These are phyloP conservation scores for Globisporangium heterothallicum DNA, from an alignment of 352 stramenopile genomes.

Conservation along the genomic window DNA sequence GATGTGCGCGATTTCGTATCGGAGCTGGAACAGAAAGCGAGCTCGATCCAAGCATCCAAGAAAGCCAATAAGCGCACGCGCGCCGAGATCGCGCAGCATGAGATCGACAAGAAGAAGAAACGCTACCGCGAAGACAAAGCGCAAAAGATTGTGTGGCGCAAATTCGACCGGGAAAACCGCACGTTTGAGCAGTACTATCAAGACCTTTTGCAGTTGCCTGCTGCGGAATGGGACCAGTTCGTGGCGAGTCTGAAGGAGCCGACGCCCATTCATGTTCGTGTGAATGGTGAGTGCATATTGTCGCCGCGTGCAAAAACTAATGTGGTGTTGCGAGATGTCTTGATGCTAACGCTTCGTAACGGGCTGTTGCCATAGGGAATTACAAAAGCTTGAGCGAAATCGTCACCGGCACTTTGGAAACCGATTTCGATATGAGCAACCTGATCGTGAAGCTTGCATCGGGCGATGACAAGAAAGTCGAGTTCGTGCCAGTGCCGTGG, in stretches of 20 bases:
- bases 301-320: background rate
- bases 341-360: too few relatives aligned
- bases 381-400: slow-evolving; percentile 78
- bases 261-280: slow-evolving; percentile 80
- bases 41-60: slow-evolving; percentile 17
- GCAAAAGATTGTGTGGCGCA: slow-evolving; percentile 85
- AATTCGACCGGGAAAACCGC: slow-evolving; percentile 79
- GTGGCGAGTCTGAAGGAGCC: slow-evolving; percentile 67
- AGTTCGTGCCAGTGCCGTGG: slow-evolving; percentile 66
- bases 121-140: slow-evolving; percentile 57
- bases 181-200: slow-evolving; percentile 85
- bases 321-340: too few relatives aligned
- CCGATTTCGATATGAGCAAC: slow-evolving; percentile 60
- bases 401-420: slow-evolving; percentile 61
- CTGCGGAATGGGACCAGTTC: slow-evolving; percentile 79
- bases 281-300: slow-evolving; percentile 50
- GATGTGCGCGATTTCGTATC: slow-evolving; percentile 58
- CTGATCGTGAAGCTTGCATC: slow-evolving; percentile 52
- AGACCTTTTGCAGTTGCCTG: slow-evolving; percentile 52
- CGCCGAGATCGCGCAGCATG: slow-evolving; percentile 51
- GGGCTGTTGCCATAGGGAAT: slow-evolving; percentile 43
- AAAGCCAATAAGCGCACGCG: slow-evolving; percentile 45
- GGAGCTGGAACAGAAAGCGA: slow-evolving; percentile 32
- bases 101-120: slow-evolving; percentile 49
- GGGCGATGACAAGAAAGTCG: slow-evolving; percentile 47